Evolutionary conservation across 1,139 yeast genomes (phyloP).

Genomic region (Casaregolazyma suthepensis): DNA sequence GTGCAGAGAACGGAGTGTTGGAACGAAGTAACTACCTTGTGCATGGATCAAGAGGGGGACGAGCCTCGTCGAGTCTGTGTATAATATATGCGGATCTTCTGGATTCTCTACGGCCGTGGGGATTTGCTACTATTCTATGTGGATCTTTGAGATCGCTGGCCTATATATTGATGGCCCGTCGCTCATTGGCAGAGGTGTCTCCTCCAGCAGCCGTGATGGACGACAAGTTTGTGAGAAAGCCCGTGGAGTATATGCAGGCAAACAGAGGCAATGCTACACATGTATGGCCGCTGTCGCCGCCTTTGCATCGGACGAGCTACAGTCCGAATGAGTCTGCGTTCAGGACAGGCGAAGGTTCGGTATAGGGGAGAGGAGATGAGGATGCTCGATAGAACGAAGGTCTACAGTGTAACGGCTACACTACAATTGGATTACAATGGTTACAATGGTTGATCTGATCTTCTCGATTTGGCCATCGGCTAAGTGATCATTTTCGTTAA

Average conservation of each 20-base stretch:
- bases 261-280: background rate
- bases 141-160: constrained; percentile 26
- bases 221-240: background rate
- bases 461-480: too few relatives aligned
- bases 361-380: background rate
- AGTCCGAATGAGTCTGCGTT: background rate
- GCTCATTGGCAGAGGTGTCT: background rate
- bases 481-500: too few relatives aligned
- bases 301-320: background rate
- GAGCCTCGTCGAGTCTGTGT: constrained; percentile 27
- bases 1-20: constrained; percentile 21
- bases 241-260: background rate
- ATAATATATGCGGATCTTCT: constrained; percentile 27
- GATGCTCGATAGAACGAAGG: background rate
- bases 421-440: too few relatives aligned
- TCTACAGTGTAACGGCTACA: too few relatives aligned
- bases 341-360: background rate
- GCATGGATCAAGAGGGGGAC: constrained; percentile 17
- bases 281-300: background rate
- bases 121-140: constrained; percentile 25
- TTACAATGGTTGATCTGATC: too few relatives aligned
- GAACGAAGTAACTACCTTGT: background rate
- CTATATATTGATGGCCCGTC: constrained; percentile 18
- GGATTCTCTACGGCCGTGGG: constrained; percentile 29
- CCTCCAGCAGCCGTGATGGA: background rate